Base-by-base conservation (phyloP, 2,329 filamentous ascomycete species). In the Ceratocystis destructans region DNA sequence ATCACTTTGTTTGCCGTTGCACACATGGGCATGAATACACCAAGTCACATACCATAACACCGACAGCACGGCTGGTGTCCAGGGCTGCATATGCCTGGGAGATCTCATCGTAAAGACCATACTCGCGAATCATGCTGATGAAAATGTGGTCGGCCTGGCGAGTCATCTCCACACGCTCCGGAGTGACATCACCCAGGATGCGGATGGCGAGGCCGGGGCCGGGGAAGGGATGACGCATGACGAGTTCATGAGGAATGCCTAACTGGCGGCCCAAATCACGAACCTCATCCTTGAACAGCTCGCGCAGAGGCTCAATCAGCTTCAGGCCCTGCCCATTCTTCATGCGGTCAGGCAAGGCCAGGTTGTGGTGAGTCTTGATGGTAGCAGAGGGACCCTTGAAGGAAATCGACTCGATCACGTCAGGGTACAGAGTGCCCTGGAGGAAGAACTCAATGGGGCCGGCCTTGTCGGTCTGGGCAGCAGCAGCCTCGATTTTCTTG, bases 391-490 rank as follows among this genome's bases (percentile, higher is more conserved):
- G 78, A 1, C 78, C 78, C 71, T 78, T 79, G 73, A 77, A 81
- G 45, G 73, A 76, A 53, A 80, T 70, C 6, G 74, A 78, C 73
- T 83, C 81, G 63, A 84, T 81, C 46, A 75, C 71, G 65, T 75
- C 74, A n/a, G 73, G 71, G 75, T 90, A 90, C 33, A 90, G 79
- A 7, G 89, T 94, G 20, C 91, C 90, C 76, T 96, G 92, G 8
- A 96, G 80, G 73, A 96, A 88, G 44, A 84, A 96, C 71, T 90
- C 84, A 48, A 96, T 87, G 71, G 87, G 86, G 44, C 88, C 89
- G n/a, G 85, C 85, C 65, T 81, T 80, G 1, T 80, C 75, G 0
- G 87, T 86, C 72, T 87, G 80, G 69, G 85, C 83, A 0, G 88
- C 88, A 33, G 81, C 84, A 66, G 67, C 67, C 63, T 70, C 69